Evolutionary conservation across 2,329 filamentous ascomycete species (phyloP).

Genomic region (Aspergillus alliaceus): DNA sequence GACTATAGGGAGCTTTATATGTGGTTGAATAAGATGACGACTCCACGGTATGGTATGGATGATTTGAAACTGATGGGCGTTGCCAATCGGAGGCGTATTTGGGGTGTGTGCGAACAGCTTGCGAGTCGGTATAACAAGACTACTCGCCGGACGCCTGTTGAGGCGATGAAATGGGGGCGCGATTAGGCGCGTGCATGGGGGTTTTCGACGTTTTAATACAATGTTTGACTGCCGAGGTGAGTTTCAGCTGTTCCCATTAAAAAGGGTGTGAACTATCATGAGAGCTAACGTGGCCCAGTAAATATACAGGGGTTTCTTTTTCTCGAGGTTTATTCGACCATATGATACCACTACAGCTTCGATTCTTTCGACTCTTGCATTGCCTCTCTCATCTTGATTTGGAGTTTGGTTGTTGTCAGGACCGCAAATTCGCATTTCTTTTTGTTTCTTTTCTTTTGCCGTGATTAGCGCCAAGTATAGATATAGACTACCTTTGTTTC

Average conservation of each 20-base stretch:
- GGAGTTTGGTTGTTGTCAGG: background rate
- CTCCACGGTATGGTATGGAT: slow-evolving; percentile 19
- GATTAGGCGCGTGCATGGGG: background rate
- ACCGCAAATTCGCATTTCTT: background rate
- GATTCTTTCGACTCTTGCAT: background rate
- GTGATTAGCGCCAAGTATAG: background rate
- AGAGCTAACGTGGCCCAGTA: background rate
- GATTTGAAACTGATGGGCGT: slow-evolving; percentile 16
- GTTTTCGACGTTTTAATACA: background rate
- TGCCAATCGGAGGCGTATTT: slow-evolving; percentile 21
- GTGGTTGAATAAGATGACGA: slow-evolving; percentile 17
- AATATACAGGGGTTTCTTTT: background rate
- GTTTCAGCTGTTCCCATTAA: background rate
- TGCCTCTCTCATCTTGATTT: background rate
- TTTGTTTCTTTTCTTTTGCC: too few species aligned
- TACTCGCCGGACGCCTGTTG: background rate
- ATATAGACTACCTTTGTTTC: background rate
- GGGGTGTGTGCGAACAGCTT: slow-evolving; percentile 19
- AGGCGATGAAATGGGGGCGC: background rate
- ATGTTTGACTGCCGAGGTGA: background rate
- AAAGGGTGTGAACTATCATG: too few species aligned
- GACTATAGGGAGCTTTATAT: slow-evolving; percentile 19
- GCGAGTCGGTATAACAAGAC: slow-evolving; percentile 8
- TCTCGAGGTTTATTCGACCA: background rate
- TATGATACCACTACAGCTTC: background rate